Base-by-base conservation (phyloP, 192 early-diverging fungal genomes). In the Oehlia diaphana region DNA sequence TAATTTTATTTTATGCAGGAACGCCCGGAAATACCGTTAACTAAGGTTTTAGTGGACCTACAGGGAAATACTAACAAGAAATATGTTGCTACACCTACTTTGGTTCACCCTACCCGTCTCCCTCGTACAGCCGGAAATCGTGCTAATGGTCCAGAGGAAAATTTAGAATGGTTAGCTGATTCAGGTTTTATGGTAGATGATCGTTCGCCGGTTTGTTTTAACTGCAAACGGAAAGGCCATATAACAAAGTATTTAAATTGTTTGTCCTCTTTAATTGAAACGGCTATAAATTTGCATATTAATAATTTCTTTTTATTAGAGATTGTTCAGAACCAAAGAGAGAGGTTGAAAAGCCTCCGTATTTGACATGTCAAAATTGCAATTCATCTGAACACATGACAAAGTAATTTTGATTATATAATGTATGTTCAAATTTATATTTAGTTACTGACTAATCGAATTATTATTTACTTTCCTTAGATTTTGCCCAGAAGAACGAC, bases 161-260 rank as follows among this genome's bases (percentile, higher is more conserved):
- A 76, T 76, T 63, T 63, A 3, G 3, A 37, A 42, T 76, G 74
- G 74, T 39, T 76, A n/a, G 62, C 62, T 7, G 61, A 76, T 44
- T 58, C 74, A 35, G 74, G 74, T 26, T 39, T 63, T 63, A 47
- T 76, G 9, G 37, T 44, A 8, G 53, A 62, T 63, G 53, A 63
- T 63, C 6, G 12, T 63, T 26, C 13, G 6, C 74, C 61, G 9
- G 4, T 63, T 63, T 76, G 74, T 13, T 42, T 39, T 21, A 76
- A 76, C 14, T 76, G 74, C 37, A 63, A 37, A n/a, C 16, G 42
- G 26, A 61, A 63, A 64, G 74, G 74, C 8, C 74, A 76, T 23
- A 9, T 1, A 14, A 14, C 72, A 19, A 74, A 12, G 49, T 49
- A 74, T 58, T 42, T 47, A 13, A 9, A 13, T n/a, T 23, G 9